Conservation (phyloP, 2,329 filamentous ascomycete genomes). For the Microsporum canis region DNA sequence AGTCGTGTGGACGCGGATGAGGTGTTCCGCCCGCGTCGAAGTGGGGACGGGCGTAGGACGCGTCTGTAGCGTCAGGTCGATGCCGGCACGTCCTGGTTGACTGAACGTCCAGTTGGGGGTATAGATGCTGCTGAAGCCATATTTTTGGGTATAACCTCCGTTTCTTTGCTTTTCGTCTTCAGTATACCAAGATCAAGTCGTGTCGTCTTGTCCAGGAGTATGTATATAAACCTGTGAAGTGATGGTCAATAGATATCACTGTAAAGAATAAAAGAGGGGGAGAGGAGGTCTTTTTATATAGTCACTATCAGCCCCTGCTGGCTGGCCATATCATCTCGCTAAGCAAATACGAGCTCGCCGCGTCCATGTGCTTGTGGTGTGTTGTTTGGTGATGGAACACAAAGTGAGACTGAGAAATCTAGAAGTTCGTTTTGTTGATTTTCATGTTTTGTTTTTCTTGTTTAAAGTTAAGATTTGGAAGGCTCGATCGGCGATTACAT, state of each 20-base stretch:
- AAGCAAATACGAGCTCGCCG: neutral
- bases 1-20: slow-evolving; percentile 31
- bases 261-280: neutral
- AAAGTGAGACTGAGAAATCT: neutral
- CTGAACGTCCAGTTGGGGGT: slow-evolving; percentile 6
- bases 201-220: neutral
- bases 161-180: neutral
- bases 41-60: slow-evolving; percentile 16
- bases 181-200: neutral
- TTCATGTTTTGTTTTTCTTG: neutral
- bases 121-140: neutral
- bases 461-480: neutral
- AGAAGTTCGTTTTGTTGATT: neutral
- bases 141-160: neutral
- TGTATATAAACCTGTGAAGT: neutral
- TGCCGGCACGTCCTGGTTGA: slow-evolving; percentile 9
- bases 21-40: slow-evolving; percentile 24
- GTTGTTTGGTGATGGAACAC: neutral
- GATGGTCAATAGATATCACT: neutral
- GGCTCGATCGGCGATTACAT: neutral
- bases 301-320: neutral
- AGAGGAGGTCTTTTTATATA: neutral
- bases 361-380: neutral
- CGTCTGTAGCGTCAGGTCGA: slow-evolving; percentile 7
- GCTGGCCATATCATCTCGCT: neutral